Percentiles rank a stretch among this genome's conserved stretches.
Evolutionary conservation across 2,329 filamentous ascomycete genomes (phyloP).

Genomic region (Nigrograna mackinnonii): DNA sequence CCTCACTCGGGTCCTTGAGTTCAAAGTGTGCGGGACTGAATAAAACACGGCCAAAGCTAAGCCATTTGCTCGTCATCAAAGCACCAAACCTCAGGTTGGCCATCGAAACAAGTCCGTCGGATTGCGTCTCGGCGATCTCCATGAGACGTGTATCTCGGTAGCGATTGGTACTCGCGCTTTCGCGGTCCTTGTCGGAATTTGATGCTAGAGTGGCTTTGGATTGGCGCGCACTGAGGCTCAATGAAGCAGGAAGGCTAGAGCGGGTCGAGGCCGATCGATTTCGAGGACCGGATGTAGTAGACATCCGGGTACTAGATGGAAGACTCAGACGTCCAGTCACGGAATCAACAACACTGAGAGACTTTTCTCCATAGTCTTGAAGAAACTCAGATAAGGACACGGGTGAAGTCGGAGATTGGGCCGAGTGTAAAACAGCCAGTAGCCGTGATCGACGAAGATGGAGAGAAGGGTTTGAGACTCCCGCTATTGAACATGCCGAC

Average conservation of each 20-base stretch:
- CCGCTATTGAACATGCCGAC: constrained; percentile 33
- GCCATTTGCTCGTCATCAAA: constrained; percentile 85
- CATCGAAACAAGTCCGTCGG: constrained; percentile 52
- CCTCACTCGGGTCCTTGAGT: constrained; percentile 61
- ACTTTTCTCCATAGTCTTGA: constrained; percentile 52
- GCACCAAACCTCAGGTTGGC: constrained; percentile 79
- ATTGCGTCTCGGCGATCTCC: constrained; percentile 42
- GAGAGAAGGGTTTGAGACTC: constrained; percentile 37
- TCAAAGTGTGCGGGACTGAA: constrained; percentile 80
- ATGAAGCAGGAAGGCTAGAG: constrained; percentile 36
- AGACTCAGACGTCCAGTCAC: constrained; percentile 42
- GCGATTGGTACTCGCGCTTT: constrained; percentile 32
- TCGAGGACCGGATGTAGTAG: constrained; percentile 27
- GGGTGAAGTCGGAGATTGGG: constrained; percentile 54
- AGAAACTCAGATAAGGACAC: constrained; percentile 59
- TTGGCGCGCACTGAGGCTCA: constrained; percentile 31
- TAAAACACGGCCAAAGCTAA: constrained; percentile 80
- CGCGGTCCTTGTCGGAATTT: constrained; percentile 36
- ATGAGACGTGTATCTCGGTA: constrained; percentile 63
- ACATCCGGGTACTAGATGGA: constrained; percentile 34
- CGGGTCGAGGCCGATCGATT: constrained; percentile 30
- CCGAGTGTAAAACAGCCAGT: constrained; percentile 53
- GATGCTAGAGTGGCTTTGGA: constrained; percentile 34
- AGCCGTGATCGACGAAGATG: constrained; percentile 55
- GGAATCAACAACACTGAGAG: constrained; percentile 41